Evolutionary conservation across 2,329 filamentous ascomycete genomes (phyloP).

Genomic region (Penicillium sp.): DNA sequence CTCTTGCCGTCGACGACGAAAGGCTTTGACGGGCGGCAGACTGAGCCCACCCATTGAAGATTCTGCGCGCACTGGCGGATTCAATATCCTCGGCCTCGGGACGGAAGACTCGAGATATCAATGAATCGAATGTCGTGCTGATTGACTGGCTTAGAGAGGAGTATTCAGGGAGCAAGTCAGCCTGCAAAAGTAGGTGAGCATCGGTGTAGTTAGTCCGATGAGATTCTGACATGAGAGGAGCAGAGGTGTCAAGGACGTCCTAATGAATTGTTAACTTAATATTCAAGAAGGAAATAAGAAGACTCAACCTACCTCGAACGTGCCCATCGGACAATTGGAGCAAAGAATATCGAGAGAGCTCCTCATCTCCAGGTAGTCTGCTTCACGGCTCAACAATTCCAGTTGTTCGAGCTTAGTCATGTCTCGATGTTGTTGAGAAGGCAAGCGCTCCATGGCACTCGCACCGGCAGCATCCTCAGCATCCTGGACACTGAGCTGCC

Average conservation of each 20-base stretch:
- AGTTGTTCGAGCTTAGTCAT: constrained; percentile 32
- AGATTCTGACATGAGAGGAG: constrained; percentile 61
- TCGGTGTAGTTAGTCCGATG: constrained; percentile 59
- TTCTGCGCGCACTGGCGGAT: constrained; percentile 33
- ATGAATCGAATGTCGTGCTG: constrained; percentile 37
- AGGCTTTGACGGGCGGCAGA: constrained; percentile 17
- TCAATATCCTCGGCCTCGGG: constrained; percentile 29
- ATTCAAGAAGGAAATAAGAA: not conserved
- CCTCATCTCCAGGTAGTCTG: constrained; percentile 39
- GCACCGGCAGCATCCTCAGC: constrained; percentile 54
- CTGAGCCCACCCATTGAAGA: constrained; percentile 33
- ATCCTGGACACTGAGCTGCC: constrained; percentile 66
- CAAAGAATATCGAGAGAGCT: constrained; percentile 44
- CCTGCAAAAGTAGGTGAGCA: constrained; percentile 58
- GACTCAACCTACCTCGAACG: constrained; percentile 33
- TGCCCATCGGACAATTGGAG: constrained; percentile 32
- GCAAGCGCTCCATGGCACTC: constrained; percentile 36
- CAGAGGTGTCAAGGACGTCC: constrained; percentile 64
- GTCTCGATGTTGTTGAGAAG: constrained; percentile 8
- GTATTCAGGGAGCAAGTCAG: constrained; percentile 53
- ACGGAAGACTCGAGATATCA: constrained; percentile 34
- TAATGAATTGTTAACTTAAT: constrained; percentile 34
- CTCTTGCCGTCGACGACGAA: constrained; percentile 36
- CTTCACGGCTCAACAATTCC: constrained; percentile 34
- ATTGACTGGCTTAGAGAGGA: constrained; percentile 41